Conservation (phyloP, 2,329 filamentous ascomycete species). For the Hortaea sp. region DNA sequence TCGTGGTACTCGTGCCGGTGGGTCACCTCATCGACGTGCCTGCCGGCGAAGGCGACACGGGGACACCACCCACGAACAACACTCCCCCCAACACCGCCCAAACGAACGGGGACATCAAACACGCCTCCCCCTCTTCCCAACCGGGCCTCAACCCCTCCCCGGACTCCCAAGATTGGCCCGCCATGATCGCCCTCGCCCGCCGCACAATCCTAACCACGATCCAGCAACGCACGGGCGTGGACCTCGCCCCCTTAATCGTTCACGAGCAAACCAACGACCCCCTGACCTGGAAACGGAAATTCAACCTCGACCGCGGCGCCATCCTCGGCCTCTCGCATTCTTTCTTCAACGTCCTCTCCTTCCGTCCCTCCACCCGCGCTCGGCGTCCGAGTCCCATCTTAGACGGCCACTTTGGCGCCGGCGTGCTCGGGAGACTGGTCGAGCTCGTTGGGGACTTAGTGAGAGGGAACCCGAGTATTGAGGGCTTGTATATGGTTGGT, state of each 20-base stretch:
- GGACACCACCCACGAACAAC: neutral
- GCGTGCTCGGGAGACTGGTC: slow-evolving; percentile 13
- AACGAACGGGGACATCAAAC: slow-evolving; percentile 12
- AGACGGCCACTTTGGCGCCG: slow-evolving; percentile 26
- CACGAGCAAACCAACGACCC: slow-evolving; percentile 60
- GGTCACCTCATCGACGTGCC: slow-evolving; percentile 49
- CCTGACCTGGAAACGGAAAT: slow-evolving; percentile 51
- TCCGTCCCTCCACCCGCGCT: slow-evolving; percentile 53
- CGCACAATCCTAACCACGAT: slow-evolving; percentile 53
- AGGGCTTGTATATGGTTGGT: slow-evolving; percentile 58
- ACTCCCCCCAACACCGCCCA: neutral
- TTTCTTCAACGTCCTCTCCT: slow-evolving; percentile 63
- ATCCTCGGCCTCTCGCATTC: slow-evolving; percentile 63
- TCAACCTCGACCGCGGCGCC: slow-evolving; percentile 66
- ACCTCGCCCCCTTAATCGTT: slow-evolving; percentile 40
- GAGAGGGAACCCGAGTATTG: slow-evolving; percentile 27
- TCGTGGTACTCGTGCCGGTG: slow-evolving; percentile 63
- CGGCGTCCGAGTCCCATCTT: slow-evolving; percentile 32
- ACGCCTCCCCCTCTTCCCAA: slow-evolving; percentile 16
- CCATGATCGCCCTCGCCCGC: slow-evolving; percentile 50
- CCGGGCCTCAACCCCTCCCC: slow-evolving; percentile 30
- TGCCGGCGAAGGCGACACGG: neutral
- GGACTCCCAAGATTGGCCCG: slow-evolving; percentile 48
- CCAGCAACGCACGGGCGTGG: slow-evolving; percentile 48
- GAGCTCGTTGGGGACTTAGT: slow-evolving; percentile 17